Percentiles rank a stretch among this genome's conserved stretches.
Evolutionary conservation across 768 basidiomycete species (phyloP).

Genomic region (Peribolospora baueri): DNA sequence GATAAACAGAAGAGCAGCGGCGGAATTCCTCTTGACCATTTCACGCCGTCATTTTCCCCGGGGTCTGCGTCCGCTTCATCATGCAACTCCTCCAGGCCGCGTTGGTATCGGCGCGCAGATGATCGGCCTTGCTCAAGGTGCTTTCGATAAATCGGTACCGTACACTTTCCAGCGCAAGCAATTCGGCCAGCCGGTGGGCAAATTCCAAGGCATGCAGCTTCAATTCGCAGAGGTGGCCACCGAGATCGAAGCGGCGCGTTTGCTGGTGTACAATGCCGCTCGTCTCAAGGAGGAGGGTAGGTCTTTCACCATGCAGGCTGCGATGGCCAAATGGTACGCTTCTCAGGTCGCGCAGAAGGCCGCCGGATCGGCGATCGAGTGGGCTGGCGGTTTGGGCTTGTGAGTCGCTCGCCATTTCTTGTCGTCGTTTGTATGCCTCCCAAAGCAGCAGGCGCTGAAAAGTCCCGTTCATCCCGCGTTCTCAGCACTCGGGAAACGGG

Average conservation of each 20-base stretch:
- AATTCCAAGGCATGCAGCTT: constrained; percentile 88
- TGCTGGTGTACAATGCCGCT: constrained; percentile 91
- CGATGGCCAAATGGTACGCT: constrained; percentile 90
- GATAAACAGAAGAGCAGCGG: too few species aligned
- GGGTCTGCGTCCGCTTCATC: background rate
- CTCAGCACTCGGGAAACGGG: constrained; percentile 45
- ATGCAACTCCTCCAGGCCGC: constrained; percentile 28
- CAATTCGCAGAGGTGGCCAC: constrained; percentile 76
- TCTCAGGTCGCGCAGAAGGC: constrained; percentile 74
- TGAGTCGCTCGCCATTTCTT: background rate
- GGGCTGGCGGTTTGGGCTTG: constrained; percentile 66
- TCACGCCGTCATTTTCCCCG: background rate
- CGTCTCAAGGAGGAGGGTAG: constrained; percentile 75
- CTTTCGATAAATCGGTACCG: constrained; percentile 81
- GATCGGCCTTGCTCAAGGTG: constrained; percentile 92
- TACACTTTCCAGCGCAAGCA: constrained; percentile 86
- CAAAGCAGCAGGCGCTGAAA: constrained; percentile 6
- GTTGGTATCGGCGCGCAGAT: constrained; percentile 97
- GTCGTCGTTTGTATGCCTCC: background rate
- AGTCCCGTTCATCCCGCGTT: background rate
- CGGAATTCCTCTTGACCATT: background rate
- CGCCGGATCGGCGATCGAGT: constrained; percentile 74
- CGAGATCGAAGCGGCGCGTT: constrained; percentile 52
- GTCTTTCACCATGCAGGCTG: constrained; percentile 73
- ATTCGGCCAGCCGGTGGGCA: constrained; percentile 79